Evolutionary conservation across 176 grass and related monocot genomes (phyloP).

Genomic region (Ampelocalamus luodianensis): DNA sequence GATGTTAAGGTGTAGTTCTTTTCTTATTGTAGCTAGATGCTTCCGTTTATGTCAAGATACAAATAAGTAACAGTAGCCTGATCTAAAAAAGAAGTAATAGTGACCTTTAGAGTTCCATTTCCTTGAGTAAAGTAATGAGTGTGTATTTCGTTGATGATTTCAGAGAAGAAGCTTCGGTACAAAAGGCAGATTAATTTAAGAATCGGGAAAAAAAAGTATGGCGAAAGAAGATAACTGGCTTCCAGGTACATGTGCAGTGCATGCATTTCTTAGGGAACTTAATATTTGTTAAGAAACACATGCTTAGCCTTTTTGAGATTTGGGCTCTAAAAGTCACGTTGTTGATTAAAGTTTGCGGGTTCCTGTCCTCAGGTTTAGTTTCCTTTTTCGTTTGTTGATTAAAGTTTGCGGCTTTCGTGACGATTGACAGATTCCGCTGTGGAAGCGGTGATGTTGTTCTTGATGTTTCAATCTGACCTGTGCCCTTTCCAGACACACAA

Average conservation of each 20-base stretch:
- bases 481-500: not conserved
- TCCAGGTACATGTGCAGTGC: constrained; percentile 61
- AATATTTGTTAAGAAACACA: constrained; percentile 2
- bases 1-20: not conserved
- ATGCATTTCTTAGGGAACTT: not conserved
- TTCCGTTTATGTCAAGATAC: not conserved
- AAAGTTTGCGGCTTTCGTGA: not conserved
- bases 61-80: not conserved
- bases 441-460: not conserved
- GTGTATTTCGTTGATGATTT: constrained; percentile 31
- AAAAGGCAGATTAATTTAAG: constrained; percentile 81
- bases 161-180: constrained; percentile 91
- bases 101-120: constrained; percentile 11
- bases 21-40: not conserved
- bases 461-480: not conserved
- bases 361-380: not conserved
- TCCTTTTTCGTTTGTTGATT: not conserved
- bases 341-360: too few species aligned
- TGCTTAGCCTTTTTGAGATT: not conserved
- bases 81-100: not conserved
- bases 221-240: constrained; percentile 98
- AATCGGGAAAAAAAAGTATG: constrained; percentile 89
- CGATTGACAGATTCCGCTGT: not conserved
- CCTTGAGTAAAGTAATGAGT: not conserved
- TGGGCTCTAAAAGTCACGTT: not conserved